A percentile compares a stretch with the other conserved stretches of the same genome.
Evolutionary conservation across 768 basidiomycete genomes (phyloP).

Genomic region (Suillus placidus): DNA sequence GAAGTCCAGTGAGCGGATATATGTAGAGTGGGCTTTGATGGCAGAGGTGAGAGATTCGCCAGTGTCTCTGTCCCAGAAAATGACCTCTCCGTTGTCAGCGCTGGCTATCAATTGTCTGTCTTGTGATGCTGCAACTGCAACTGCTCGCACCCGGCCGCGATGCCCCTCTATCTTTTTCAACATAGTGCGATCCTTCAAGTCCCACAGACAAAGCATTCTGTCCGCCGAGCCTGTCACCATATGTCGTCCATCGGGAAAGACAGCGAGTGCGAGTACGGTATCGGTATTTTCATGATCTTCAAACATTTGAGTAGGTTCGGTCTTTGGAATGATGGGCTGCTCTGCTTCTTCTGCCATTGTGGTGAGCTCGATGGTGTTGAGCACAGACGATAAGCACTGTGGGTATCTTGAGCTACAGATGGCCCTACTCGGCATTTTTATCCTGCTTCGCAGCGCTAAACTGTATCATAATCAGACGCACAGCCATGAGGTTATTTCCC

Average conservation of each 20-base stretch:
- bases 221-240: slow-evolving; percentile 1
- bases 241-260: not conserved
- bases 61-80: not conserved
- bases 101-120: not conserved
- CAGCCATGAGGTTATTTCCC: not conserved
- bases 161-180: slow-evolving; percentile 1
- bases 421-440: not conserved
- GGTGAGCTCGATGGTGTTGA: not conserved
- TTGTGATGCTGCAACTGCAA: not conserved
- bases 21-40: slow-evolving; percentile 1
- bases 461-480: not conserved
- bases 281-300: not conserved
- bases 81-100: not conserved
- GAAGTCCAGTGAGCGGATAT: not conserved
- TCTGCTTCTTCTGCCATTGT: not conserved
- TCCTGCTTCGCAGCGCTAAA: not conserved
- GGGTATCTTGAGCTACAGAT: not conserved
- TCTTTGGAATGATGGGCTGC: not conserved
- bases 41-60: not conserved
- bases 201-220: not conserved
- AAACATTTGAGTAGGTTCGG: not conserved
- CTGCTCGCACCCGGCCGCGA: not conserved
- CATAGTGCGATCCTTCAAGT: not conserved
- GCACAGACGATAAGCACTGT: not conserved
- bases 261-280: not conserved